Base-by-base conservation (phyloP, 2,329 filamentous ascomycete genomes). In the Xylariaceae sp. region DNA sequence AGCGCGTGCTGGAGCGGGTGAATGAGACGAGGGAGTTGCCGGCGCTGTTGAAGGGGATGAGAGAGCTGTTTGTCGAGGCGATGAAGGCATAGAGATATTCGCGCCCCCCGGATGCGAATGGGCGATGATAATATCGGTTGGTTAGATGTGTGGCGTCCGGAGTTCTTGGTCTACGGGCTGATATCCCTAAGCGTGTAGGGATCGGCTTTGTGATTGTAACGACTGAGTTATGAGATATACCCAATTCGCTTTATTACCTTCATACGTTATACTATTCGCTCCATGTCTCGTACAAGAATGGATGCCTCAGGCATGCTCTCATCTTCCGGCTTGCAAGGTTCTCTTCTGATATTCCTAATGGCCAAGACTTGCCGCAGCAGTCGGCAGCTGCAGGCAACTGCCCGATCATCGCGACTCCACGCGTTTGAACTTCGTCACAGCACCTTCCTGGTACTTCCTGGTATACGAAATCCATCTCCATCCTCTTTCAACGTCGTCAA, bases 1-100 rank as follows among this genome's bases (percentile, higher is more conserved):
- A 94, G 57, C 81, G 82, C 71, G 87, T 94, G 52, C 74, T 92
- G 57, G 89, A 95, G 64, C 81, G 81, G 70, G 80, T 97, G 59
- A 96, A 96, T 70, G 92, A 97, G 78, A 84, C 81, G 53, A 81
- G 89, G 67, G 88, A 92, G 71, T 72, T 95, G 69, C 83, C 82
- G 3, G 78, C 81, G 47, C 80, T 94, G 71, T 75, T 94, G 60
- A 94, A 93, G 77, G 88, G 87, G 2, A 94, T 95, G 89, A 80
- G 90, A 66, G 86, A 88, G 73, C 71, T 93, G 59, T 93, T 94
- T 75, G 84, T 86, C 0, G 85, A 88, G 71, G 82, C 82, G 15
- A 80, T 87, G 75, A 85, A 81, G 73, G 75, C 75, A 30, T 82
- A 30, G 23, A 30, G 69, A 76, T 53, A 53, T 3, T 18, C 44